Evolutionary conservation across 768 basidiomycete genomes (phyloP).

Genomic region (Suillus plorans): DNA sequence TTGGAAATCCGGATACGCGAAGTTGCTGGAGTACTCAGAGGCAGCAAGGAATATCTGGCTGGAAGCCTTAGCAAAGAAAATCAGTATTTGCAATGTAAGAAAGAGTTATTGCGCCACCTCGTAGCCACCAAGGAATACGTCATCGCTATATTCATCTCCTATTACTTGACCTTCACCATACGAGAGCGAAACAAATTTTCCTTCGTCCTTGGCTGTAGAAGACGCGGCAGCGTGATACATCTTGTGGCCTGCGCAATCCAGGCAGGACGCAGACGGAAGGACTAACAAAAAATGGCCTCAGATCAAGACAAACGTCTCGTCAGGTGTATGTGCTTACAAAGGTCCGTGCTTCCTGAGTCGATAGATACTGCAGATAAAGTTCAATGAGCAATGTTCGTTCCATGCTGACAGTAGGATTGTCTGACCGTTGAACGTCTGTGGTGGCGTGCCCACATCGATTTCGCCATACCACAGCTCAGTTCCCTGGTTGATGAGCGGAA

Average conservation of each 20-base stretch:
- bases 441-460: conserved; percentile 44
- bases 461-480: conserved; percentile 18
- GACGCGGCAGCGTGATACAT: conserved; percentile 30
- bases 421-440: conserved; percentile 37
- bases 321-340: background rate
- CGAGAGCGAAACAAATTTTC: conserved; percentile 27
- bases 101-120: conserved; percentile 22
- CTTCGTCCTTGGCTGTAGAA: conserved; percentile 30
- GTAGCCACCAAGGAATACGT: conserved; percentile 40
- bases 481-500: conserved; percentile 29
- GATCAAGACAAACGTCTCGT: conserved; percentile 12
- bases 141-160: conserved; percentile 43
- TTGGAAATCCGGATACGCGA: conserved; percentile 24
- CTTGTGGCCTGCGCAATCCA: conserved; percentile 30
- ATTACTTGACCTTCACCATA: conserved; percentile 40
- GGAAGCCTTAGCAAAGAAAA: conserved; percentile 24
- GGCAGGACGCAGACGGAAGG: conserved; percentile 33
- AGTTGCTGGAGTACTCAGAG: conserved; percentile 33
- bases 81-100: background rate
- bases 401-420: background rate
- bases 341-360: conserved; percentile 34
- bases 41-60: conserved; percentile 47
- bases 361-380: conserved; percentile 35
- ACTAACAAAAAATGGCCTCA: conserved; percentile 33
- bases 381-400: background rate